phyloP scores from a whole-genome alignment of 306 rosid genomes.

The Begonia fuchsioides region DNA sequence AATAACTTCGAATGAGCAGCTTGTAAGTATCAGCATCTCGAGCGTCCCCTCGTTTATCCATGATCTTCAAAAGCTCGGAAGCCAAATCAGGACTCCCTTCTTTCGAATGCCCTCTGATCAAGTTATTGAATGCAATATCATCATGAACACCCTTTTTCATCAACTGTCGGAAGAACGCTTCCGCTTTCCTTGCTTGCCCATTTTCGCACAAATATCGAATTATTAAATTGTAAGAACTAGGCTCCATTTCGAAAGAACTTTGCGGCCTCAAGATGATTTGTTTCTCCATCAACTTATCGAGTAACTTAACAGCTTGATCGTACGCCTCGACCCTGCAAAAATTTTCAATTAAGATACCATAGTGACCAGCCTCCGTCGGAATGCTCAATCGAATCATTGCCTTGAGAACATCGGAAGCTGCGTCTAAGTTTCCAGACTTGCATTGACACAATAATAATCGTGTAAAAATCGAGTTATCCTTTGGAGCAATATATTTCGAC shows the following conservation, averaged over 20 bases:
- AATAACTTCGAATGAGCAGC: conserved; percentile 63
- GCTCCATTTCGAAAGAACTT: conserved; percentile 47
- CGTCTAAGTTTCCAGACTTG: conserved; percentile 63
- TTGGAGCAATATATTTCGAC: conserved; percentile 43
- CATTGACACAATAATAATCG: conserved; percentile 45
- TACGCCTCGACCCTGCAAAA: conserved; percentile 57
- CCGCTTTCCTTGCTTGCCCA: conserved; percentile 68
- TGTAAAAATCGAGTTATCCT: conserved; percentile 58
- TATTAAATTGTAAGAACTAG: conserved; percentile 64
- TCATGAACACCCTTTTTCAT: conserved; percentile 74
- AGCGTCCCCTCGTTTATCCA: conserved; percentile 64
- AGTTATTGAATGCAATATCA: conserved; percentile 58
- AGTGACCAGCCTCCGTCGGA: conserved; percentile 85
- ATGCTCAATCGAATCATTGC: conserved; percentile 67
- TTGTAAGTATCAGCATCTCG: conserved; percentile 55
- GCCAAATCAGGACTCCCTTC: conserved; percentile 87
- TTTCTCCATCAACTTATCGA: conserved; percentile 74
- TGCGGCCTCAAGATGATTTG: conserved; percentile 59
- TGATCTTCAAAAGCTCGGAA: conserved; percentile 66
- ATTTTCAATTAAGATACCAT: conserved; percentile 64
- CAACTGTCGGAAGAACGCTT: conserved; percentile 59
- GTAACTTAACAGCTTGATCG: conserved; percentile 52
- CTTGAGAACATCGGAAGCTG: conserved; percentile 59
- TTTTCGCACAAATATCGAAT: conserved; percentile 55
- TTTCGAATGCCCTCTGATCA: conserved; percentile 66